Evolutionary conservation across 2,329 filamentous ascomycete genomes (phyloP), one percentile per base, ranked within the genome.

Genomic region (Exophiala mesophila): DNA sequence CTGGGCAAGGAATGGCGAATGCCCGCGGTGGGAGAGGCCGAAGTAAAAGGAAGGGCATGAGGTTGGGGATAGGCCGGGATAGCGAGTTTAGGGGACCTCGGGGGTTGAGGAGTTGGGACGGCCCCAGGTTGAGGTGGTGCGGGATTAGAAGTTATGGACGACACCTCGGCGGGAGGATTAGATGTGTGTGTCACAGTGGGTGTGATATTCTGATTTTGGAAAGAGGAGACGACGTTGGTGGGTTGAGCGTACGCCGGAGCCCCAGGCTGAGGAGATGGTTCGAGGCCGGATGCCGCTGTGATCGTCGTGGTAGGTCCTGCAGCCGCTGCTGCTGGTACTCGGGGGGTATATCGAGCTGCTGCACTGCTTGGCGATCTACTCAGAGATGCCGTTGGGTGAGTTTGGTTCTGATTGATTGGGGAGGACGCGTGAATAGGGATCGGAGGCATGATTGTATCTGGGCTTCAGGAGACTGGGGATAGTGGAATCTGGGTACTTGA

Each of bases 381-480:
- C n/a, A 35, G 29, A 6, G 49, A 21, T 19, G 41, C 17, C 3
- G 40, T 36, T n/a, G 47, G 39, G 17, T 21, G 5, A 30, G 50
- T 55, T 7, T 26, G 23, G 12, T n/a, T n/a, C 13, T 42, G 35
- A 45, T 54, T 55, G 26, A 54, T 49, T 17, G 53, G 53, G 17
- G 51, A 54, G 13, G 49, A 33, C 4, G 48, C 51, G 39, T 56
- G 48, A 19, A 54, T 41, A 15, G 49, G 42, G 21, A 56, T 39
- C 4, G 49, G 44, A 31, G 49, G 18, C 46, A 50, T 49, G n/a
- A n/a, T n/a, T n/a, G n/a, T n/a, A n/a, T n/a, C n/a, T n/a, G n/a
- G n/a, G n/a, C n/a, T n/a, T n/a, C n/a, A n/a, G n/a, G n/a, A n/a
- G n/a, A n/a, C n/a, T n/a, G n/a, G n/a, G n/a, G n/a, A n/a, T n/a